Conservation (phyloP, 176 grass and related monocot species). For the Echinochloa phyllopogon region DNA sequence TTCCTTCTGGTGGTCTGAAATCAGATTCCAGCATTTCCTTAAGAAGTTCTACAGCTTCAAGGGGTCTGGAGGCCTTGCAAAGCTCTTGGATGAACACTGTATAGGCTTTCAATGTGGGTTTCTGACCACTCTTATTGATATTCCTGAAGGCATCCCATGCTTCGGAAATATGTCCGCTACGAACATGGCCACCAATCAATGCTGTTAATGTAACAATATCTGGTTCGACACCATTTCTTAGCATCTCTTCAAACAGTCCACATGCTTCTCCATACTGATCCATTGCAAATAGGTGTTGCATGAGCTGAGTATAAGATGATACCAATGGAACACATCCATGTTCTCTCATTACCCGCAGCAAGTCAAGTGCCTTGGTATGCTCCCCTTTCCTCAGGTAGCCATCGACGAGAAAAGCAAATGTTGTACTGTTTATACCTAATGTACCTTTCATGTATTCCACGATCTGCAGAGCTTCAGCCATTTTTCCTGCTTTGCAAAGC, state of each 20-base stretch:
- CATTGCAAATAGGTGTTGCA: slow-evolving; percentile 68
- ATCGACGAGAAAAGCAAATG: slow-evolving; percentile 63
- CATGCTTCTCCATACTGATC: slow-evolving; percentile 64
- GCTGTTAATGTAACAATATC: slow-evolving; percentile 67
- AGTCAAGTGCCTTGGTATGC: slow-evolving; percentile 51
- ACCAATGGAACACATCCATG: slow-evolving; percentile 49
- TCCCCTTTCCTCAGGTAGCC: slow-evolving; percentile 71
- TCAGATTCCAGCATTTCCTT: slow-evolving; percentile 59
- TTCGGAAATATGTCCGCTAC: slow-evolving; percentile 61
- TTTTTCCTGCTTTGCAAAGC: slow-evolving; percentile 62
- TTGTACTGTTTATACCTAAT: slow-evolving; percentile 37
- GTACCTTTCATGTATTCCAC: slow-evolving; percentile 52
- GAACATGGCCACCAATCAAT: slow-evolving; percentile 66
- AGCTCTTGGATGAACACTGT: slow-evolving; percentile 80
- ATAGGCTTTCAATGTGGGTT: slow-evolving; percentile 71
- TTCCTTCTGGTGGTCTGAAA: slow-evolving; percentile 56
- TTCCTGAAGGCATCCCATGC: slow-evolving; percentile 64
- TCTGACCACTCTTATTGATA: slow-evolving; percentile 57
- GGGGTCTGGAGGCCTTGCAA: slow-evolving; percentile 69
- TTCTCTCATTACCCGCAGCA: slow-evolving; percentile 67
- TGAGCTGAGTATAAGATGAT: slow-evolving; percentile 82
- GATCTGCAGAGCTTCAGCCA: slow-evolving; percentile 62
- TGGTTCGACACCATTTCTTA: slow-evolving; percentile 55
- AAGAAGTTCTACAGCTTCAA: slow-evolving; percentile 69
- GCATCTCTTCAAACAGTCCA: slow-evolving; percentile 72